Conservation (phyloP, 139 green algal species). For the Chlorella sp. region DNA sequence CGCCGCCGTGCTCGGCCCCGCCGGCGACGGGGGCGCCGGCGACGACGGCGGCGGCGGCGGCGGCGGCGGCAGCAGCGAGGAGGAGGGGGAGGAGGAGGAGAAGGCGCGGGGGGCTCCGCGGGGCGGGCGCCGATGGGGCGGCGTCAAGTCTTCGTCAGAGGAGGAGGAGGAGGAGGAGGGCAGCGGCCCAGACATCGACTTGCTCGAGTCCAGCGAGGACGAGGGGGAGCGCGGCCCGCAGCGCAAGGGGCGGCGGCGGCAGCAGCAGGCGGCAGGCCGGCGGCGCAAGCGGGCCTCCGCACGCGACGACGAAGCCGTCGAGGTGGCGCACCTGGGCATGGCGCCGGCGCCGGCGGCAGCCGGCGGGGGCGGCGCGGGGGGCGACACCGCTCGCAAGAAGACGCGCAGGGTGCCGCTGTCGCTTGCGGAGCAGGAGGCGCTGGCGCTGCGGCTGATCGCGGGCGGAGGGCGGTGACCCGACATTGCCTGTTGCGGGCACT, state of each 20-base stretch:
- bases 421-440: conserved; percentile 64
- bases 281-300: conserved; percentile 5
- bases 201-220: conserved; percentile 29
- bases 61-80: not conserved
- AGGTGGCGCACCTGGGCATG: conserved; percentile 56
- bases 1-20: not conserved
- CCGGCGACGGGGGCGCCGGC: not conserved
- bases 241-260: not conserved
- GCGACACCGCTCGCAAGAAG: conserved; percentile 1
- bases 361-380: not conserved
- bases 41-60: not conserved
- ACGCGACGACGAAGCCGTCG: not conserved
- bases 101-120: not conserved
- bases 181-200: conserved; percentile 3
- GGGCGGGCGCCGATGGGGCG: not conserved
- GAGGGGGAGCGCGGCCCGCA: not conserved
- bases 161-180: not conserved
- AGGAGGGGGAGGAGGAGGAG: not conserved
- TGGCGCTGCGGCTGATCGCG: conserved; percentile 63
- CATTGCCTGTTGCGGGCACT: too few relatives aligned
- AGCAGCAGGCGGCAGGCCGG: conserved; percentile 21
- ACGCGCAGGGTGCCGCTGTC: conserved; percentile 19
- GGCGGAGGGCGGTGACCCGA: too few relatives aligned
- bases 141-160: too few relatives aligned
- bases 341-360: conserved; percentile 3